Base-by-base conservation (phyloP, 108 stramenopile species). In the Discostella pseudostelligera region DNA sequence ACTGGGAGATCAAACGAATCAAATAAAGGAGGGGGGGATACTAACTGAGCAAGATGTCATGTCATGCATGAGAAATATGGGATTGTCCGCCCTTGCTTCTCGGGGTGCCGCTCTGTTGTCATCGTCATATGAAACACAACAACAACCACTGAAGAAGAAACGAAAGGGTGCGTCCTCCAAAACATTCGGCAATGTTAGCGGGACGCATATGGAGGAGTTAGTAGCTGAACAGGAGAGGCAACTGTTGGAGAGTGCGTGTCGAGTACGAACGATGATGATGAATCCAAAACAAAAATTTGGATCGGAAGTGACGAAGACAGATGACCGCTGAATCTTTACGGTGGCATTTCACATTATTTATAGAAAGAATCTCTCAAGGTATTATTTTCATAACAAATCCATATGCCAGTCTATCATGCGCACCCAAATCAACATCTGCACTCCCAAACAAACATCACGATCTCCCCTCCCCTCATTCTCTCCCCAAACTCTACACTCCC, bases 181-280 rank as follows among this genome's bases (percentile, higher is more conserved):
- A 24, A 36, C 48, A 32, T 47, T 61, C n/a, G 46, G 22, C 17
- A 36, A 39, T 19, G 39, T 59, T 36, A 43, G 10, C 2, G 45
- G 35, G 8, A 26, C 35, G 48, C 32, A 32, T 4, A 1, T 12
- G 48, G 59, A 24, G 10, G 59, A 60, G 36, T 50, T 69, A 12
- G 19, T 69, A 17, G 67, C 59, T 9, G 67, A 69, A 13, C 67
- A 69, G 59, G 67, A 69, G 37, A 45, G 59, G 21, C 49, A 61
- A n/a, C 49, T 69, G 36, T 25, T 24, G 36, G 67, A 69, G 26
- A 69, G 67, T 62, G 67, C 67, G 25, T 32, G 60, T 25, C 49
- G 67, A 36, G 39, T 69, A 28, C 6, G 22, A 32, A 12, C 10
- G 32, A 17, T 19, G 14, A 42, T 20, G 43, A 59, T 22, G 29